Percentiles rank a stretch among this genome's conserved stretches.
Conservation (phyloP, 257 asterid genomes). For the Plectranthus barbatus region DNA sequence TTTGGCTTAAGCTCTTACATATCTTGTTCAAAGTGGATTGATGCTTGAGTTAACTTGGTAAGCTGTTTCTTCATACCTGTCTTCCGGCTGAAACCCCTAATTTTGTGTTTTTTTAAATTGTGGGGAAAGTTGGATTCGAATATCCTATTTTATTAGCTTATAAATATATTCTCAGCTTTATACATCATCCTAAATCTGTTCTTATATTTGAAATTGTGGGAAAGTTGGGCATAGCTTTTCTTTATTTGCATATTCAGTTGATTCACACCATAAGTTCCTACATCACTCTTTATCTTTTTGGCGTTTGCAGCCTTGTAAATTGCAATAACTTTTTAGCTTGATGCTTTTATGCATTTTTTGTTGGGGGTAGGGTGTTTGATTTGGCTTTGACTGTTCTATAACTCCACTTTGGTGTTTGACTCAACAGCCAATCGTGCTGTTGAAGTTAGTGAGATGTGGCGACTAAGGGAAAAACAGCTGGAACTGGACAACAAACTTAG, state of each 20-base stretch:
- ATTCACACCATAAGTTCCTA: no score
- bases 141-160: background rate
- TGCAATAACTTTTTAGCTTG: no score
- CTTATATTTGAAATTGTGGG: no score
- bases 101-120: background rate
- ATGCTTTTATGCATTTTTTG: no score
- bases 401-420: conserved; percentile 5
- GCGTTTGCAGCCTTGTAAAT: no score
- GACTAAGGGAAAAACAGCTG: conserved; percentile 67
- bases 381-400: no score
- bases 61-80: background rate
- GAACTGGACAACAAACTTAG: conserved; percentile 58
- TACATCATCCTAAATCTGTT: background rate
- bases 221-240: no score
- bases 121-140: background rate
- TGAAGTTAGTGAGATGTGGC: conserved; percentile 96
- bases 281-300: no score
- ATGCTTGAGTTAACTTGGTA: background rate
- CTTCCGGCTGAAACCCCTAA: background rate
- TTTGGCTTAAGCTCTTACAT: background rate
- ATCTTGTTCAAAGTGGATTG: background rate
- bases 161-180: no score
- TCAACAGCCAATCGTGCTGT: conserved; percentile 74
- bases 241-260: no score
- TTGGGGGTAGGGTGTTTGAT: no score